These are phyloP conservation scores for Aspergillus conjunctus DNA, from an alignment of 495 filamentous ascomycete genomes.

Conservation along the genomic window DNA sequence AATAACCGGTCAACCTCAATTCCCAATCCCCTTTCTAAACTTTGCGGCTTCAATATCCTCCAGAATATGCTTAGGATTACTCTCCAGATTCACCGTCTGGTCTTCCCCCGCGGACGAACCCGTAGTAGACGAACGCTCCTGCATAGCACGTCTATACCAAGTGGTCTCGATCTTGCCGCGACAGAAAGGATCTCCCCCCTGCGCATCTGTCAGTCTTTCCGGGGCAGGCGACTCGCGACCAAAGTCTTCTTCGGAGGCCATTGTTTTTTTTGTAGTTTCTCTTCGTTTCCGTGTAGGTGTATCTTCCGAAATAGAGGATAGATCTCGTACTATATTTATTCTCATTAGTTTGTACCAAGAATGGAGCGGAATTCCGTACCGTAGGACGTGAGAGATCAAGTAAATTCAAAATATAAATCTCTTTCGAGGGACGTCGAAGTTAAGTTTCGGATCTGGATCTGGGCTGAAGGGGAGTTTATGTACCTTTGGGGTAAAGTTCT, in stretches of 20 bases:
- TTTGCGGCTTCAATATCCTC: conserved; percentile 71
- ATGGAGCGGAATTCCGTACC: too few species aligned
- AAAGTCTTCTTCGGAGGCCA: conserved; percentile 44
- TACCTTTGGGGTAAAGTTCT: not conserved
- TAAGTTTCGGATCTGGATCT: not conserved
- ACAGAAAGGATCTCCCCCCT: conserved; percentile 58
- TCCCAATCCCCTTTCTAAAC: conserved; percentile 49
- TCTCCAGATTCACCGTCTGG: conserved; percentile 35
- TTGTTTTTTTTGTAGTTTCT: conserved; percentile 24
- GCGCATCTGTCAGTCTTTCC: conserved; percentile 64
- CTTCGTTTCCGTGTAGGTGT: not conserved
- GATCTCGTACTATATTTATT: too few species aligned
- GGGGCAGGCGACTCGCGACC: conserved; percentile 84
- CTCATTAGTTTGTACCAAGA: too few species aligned
- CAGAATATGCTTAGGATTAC: conserved; percentile 71
- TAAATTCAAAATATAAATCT: too few species aligned
- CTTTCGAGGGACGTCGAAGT: too few species aligned
- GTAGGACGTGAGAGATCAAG: too few species aligned
- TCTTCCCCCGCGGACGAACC: conserved; percentile 18
- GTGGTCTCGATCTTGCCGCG: conserved; percentile 58
- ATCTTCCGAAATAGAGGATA: not conserved
- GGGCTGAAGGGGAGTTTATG: not conserved
- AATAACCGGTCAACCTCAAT: conserved; percentile 15
- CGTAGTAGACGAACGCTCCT: conserved; percentile 29
- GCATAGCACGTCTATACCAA: conserved; percentile 30